Base-by-base conservation (phyloP, 179 eudicot genomes). In the Pouteria campechiana region DNA sequence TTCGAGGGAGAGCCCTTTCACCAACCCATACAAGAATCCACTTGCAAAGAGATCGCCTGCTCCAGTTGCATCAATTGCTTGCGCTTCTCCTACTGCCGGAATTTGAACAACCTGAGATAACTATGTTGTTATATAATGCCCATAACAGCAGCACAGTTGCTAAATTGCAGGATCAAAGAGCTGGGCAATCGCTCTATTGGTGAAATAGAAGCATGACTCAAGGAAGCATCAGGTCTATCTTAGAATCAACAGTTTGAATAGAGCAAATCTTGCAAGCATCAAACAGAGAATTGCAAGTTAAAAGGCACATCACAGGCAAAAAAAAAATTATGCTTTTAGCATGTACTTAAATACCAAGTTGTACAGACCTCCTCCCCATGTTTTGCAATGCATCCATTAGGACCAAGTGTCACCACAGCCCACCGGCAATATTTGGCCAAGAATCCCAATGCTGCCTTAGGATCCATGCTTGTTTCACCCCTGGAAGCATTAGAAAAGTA, bases 21-120 rank as follows among this genome's bases (percentile, higher is more conserved):
- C 70, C 56, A 92, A 48, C 27, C 99, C 96, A 20, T 92, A 92
- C 47, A 92, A 50, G 61, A 92, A 92, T 27, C 99, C 99, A 17
- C 94, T 65, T 1, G 99, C 96, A 55, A 92, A 92, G 15, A 92
- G 82, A 61, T 92, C 99, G 4, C 99, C 99, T 2, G 99, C 99
- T 41, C 99, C 99, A 0, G 99, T 92, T 29, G 99, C 83, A 50
- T 92, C 99, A 6, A 62, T 56, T 2, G 79, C 83, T 34, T 73
- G 74, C 2, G 88, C 24, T 55, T 83, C 87, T 25, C 88, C 88
- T 42, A 80, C 72, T 12, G 99, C 99, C 2, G 92, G 77, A 37
- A 83, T 70, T 32, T 66, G 69, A 29, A 75, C 98, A 45, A 65
- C 54, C 86, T 78, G 37, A 19, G 49, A 13, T 12, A 15, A 28